Conservation (phyloP, 768 basidiomycete genomes). For the Serendipita sp. region DNA sequence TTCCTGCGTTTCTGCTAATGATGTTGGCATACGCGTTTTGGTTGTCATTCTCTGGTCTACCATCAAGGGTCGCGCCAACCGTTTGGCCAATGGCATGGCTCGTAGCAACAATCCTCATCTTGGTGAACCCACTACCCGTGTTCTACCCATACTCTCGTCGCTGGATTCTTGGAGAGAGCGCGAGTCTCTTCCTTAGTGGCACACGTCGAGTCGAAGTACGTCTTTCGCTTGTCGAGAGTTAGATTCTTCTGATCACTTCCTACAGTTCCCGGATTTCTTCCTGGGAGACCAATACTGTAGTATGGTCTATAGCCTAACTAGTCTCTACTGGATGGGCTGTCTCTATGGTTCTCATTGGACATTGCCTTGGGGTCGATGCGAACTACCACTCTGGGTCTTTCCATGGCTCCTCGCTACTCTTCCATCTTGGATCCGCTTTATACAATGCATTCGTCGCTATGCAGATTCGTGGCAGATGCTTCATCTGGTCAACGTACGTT, state of each 20-base stretch:
- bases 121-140: constrained; percentile 65
- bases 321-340: constrained; percentile 60
- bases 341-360: constrained; percentile 44
- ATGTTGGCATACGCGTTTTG: constrained; percentile 67
- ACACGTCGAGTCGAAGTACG: constrained; percentile 54
- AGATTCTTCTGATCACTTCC: constrained; percentile 4
- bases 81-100: constrained; percentile 78
- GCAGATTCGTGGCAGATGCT: constrained; percentile 52
- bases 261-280: constrained; percentile 76
- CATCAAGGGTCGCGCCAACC: constrained; percentile 47
- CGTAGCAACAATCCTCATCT: constrained; percentile 33
- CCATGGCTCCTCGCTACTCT: constrained; percentile 42
- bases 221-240: neutral
- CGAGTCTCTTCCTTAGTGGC: constrained; percentile 52
- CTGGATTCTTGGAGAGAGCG: constrained; percentile 59
- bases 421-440: constrained; percentile 59
- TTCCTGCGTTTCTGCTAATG: constrained; percentile 64
- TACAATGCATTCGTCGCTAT: constrained; percentile 81
- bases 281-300: constrained; percentile 77
- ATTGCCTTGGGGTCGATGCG: constrained; percentile 29
- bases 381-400: constrained; percentile 41
- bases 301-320: constrained; percentile 54
- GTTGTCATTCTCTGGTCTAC: constrained; percentile 44
- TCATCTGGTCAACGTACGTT: constrained; percentile 73
- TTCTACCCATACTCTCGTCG: constrained; percentile 47